Base-by-base conservation (phyloP, 768 basidiomycete species). In the Aureoboletus auriporus region DNA sequence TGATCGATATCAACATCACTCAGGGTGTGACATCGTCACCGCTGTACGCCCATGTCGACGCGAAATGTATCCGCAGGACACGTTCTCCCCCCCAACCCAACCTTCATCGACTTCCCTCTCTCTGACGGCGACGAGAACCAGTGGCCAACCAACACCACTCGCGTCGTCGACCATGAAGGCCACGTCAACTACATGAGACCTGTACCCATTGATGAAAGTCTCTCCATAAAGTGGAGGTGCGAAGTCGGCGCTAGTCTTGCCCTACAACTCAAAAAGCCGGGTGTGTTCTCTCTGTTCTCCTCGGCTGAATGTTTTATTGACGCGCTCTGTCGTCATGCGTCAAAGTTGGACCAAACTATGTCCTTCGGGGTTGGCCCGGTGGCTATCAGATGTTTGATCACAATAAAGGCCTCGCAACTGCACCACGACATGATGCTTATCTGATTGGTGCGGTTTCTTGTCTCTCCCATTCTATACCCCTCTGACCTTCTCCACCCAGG, bases 311-410 rank as follows among this genome's bases (percentile, higher is more conserved):
- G 16, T 1, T 29, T 35, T 42, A 13, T 20, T 53, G 31, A 49
- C 38, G 47, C 33, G 39, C 33, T 46, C 44, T 41, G 28, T 48
- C 27, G 28, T 48, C 27, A 23, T 23, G 20, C 20, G 20, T 20
- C 8, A 17, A 39, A 84, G 82, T 60, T 31, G 80, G 78, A 10
- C 71, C 65, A 9, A 71, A 54, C 8, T 87, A 89, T 59, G 76
- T 85, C 23, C 69, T 93, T 30, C 76, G 75, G 49, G 55, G 66
- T 44, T 90, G 83, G 72, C 90, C 90, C 0, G 63, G 68, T 14
- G 77, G 78, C 14, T 93, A 93, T 68, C 71, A 73, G 20, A 71
- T 92, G 67, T 90, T 70, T 57, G 82, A 87, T 60, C 90, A 93
- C 53, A 72, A 84, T 51, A 89, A 89, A 61, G 86, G 89, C 0